These are phyloP conservation scores for Ophiostoma piceae DNA, from an alignment of 2,329 filamentous ascomycete genomes.

Conservation along the genomic window DNA sequence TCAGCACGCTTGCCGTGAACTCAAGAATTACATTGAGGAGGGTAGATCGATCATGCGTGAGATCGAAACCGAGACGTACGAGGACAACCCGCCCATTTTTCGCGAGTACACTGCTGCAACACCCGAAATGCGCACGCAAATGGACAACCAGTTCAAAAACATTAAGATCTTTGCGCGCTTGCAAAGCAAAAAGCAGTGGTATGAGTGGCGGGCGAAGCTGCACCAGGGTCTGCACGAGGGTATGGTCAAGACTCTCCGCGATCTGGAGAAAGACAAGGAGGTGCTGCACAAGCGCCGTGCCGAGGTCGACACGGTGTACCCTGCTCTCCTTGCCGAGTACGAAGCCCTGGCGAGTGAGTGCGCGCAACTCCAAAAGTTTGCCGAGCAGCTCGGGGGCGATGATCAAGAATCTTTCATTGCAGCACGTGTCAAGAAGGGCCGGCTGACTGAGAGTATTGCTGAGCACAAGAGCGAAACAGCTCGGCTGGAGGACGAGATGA, in stretches of 20 bases:
- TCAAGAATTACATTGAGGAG: slow-evolving; percentile 95
- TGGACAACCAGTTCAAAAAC: slow-evolving; percentile 97
- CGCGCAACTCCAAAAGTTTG: slow-evolving; percentile 58
- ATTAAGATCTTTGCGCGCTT: slow-evolving; percentile 89
- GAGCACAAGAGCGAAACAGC: slow-evolving; percentile 63
- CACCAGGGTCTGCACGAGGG: slow-evolving; percentile 75
- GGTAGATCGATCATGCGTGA: slow-evolving; percentile 83
- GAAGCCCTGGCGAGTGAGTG: slow-evolving; percentile 59
- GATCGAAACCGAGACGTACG: slow-evolving; percentile 81
- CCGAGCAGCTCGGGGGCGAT: slow-evolving; percentile 69
- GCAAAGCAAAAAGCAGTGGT: slow-evolving; percentile 94
- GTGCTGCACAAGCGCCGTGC: slow-evolving; percentile 62
- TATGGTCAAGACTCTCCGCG: slow-evolving; percentile 66
- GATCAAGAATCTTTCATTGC: slow-evolving; percentile 72
- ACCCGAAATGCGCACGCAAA: slow-evolving; percentile 73
- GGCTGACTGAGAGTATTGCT: slow-evolving; percentile 62
- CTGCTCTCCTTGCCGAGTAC: slow-evolving; percentile 56
- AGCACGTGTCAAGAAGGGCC: slow-evolving; percentile 62
- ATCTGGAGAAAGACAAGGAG: slow-evolving; percentile 69
- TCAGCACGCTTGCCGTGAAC: slow-evolving; percentile 88
- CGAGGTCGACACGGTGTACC: slow-evolving; percentile 62
- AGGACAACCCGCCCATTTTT: slow-evolving; percentile 88
- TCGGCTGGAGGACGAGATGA: slow-evolving; percentile 60
- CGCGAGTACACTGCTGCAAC: slow-evolving; percentile 83
- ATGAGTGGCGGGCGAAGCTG: slow-evolving; percentile 91